Evolutionary conservation across 352 stramenopile genomes (phyloP).

Genomic region (Elongisporangium undulatum): DNA sequence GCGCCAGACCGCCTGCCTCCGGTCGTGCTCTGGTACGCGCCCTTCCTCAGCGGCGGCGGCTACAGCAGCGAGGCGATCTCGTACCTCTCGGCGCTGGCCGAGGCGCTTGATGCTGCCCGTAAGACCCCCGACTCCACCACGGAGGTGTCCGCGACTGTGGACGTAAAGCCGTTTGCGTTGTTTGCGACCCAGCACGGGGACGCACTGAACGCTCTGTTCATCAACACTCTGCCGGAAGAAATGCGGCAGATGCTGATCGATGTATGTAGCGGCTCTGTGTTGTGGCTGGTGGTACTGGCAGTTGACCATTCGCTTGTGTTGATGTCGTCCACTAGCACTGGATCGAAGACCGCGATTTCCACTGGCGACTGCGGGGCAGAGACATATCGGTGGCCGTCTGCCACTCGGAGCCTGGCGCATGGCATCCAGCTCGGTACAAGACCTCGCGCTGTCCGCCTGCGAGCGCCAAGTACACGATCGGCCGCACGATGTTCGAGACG

Average conservation of each 20-base stretch:
- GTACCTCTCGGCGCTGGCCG: conserved; percentile 68
- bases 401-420: conserved; percentile 92
- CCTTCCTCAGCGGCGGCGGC: conserved; percentile 89
- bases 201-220: conserved; percentile 60
- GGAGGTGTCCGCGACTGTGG: neutral
- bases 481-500: conserved; percentile 95
- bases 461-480: conserved; percentile 57
- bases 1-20: conserved; percentile 10
- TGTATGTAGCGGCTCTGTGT: conserved; percentile 8
- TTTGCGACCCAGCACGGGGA: conserved; percentile 66
- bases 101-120: conserved; percentile 10
- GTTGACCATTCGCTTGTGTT: conserved; percentile 1
- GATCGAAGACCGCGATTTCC: conserved; percentile 70
- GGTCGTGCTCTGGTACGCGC: conserved; percentile 84
- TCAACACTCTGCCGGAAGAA: conserved; percentile 44
- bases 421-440: conserved; percentile 74
- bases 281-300: neutral
- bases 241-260: conserved; percentile 43
- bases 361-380: conserved; percentile 38
- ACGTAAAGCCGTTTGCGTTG: conserved; percentile 36
- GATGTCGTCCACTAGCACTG: conserved; percentile 33
- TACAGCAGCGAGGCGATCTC: conserved; percentile 92
- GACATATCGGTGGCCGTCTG: conserved; percentile 76
- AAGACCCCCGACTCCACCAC: neutral
- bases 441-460: conserved; percentile 62